Evolutionary conservation across 192 early-diverging fungal species (phyloP).

Genomic region (Entomortierella chlamydospora): DNA sequence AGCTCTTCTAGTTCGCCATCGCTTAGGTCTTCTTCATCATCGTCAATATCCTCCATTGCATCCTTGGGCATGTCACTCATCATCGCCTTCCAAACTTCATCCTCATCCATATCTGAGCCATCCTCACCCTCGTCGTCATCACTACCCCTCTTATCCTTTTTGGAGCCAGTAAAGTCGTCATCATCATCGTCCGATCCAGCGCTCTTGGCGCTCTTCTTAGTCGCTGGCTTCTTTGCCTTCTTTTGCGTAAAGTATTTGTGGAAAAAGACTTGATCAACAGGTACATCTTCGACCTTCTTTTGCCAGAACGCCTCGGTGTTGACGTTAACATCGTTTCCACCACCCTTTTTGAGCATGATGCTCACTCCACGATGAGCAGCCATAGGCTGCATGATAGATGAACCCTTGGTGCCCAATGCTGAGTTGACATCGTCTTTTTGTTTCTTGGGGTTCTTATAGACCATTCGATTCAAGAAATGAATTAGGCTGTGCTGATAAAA

Average conservation of each 20-base stretch:
- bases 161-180: conserved; percentile 46
- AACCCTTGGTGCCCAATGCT: conserved; percentile 68
- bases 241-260: conserved; percentile 81
- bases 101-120: conserved; percentile 69
- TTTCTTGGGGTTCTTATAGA: conserved; percentile 94
- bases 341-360: conserved; percentile 75
- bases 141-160: conserved; percentile 56
- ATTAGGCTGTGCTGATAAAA: conserved; percentile 90
- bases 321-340: conserved; percentile 71
- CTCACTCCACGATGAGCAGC: conserved; percentile 63
- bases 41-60: conserved; percentile 63
- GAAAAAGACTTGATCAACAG: conserved; percentile 85
- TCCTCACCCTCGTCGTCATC: conserved; percentile 58
- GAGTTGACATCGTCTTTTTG: conserved; percentile 50
- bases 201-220: conserved; percentile 34
- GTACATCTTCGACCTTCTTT: conserved; percentile 69
- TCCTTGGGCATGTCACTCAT: conserved; percentile 72
- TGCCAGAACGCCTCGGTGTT: conserved; percentile 73
- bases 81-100: conserved; percentile 94
- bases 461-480: conserved; percentile 96
- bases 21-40: conserved; percentile 61
- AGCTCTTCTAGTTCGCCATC: conserved; percentile 59
- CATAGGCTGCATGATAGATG: conserved; percentile 75
- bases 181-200: conserved; percentile 50
- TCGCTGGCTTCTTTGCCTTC: conserved; percentile 41